Evolutionary conservation across 352 stramenopile genomes (phyloP), one percentile per base, ranked within the genome.

Genomic region (Globisporangium polare): DNA sequence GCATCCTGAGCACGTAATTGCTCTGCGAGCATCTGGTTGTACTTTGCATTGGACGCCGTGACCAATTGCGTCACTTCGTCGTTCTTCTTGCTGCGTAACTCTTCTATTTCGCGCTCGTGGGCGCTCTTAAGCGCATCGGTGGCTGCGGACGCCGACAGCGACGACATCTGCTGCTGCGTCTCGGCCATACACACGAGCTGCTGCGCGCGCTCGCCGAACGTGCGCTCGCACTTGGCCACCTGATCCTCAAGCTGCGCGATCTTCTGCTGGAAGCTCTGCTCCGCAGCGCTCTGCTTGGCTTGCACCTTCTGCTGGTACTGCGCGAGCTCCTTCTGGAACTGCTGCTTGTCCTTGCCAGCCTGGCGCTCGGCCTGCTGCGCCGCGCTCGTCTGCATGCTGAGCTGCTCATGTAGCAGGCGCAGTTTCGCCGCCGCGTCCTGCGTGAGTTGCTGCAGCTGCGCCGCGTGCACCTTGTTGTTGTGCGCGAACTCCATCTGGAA

Each of bases 1-100:
- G 60, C 67, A 53, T 93, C 81, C 63, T 89, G 81, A 4, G 65
- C 58, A n/a, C 71, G 77, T 13, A 95, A 60, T 60, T 94, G 83
- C 6, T 89, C 68, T 2, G 71, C 74, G 60, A 94, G 70, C 85
- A 95, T 92, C 31, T 67, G 56, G 55, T 88, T 88, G 62, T 84
- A 91, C 55, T 89, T 86, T 31, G 77, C 67, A 51, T 94, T 94
- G 9, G 72, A 80, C 41, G 69, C 81, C 9, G 72, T 88, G 43
- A 91, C 78, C 35, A 90, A 66, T 50, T 90, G 65, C 24, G 86
- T 73, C 27, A 89, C 55, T 55, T 96, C 88, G 22, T 84, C 68
- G 1, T 54, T 57, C 66, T 92, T 76, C 53, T 86, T 71, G 51
- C 57, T 31, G 35, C 41, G 58, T 20, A 84, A 43, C 46, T 72